These are phyloP conservation scores for Cubamyces lactineus DNA, from an alignment of 768 basidiomycete species.

Conservation along the genomic window DNA sequence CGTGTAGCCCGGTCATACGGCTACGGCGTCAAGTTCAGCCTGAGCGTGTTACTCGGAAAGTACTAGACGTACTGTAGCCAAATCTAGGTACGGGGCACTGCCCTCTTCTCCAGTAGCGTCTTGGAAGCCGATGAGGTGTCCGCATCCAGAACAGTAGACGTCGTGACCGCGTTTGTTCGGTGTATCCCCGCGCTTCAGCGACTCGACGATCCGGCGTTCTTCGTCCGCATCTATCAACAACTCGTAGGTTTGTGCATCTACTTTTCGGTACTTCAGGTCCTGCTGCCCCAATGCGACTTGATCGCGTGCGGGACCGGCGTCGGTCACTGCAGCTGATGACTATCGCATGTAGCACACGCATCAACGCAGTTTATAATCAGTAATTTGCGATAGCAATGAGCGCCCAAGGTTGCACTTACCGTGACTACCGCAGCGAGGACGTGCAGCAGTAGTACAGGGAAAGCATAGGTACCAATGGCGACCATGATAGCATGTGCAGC, in stretches of 20 bases:
- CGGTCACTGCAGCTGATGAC: not conserved
- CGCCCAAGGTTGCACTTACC: too few species aligned
- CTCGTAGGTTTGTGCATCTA: not conserved
- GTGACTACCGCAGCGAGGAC: not conserved
- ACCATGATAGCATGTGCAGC: not conserved
- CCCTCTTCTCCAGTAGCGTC: slow-evolving; percentile 10
- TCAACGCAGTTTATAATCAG: too few species aligned
- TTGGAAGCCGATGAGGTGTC: slow-evolving; percentile 10
- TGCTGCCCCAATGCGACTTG: not conserved
- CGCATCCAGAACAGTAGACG: slow-evolving; percentile 26
- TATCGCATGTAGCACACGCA: too few species aligned
- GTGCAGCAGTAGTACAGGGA: not conserved
- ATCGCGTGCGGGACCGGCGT: not conserved
- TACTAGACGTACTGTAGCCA: slow-evolving; percentile 7
- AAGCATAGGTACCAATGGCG: not conserved
- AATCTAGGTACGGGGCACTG: slow-evolving; percentile 6
- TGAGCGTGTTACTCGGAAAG: too few species aligned
- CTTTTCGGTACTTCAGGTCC: not conserved
- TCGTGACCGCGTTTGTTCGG: slow-evolving; percentile 23
- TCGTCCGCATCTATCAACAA: slow-evolving; percentile 13
- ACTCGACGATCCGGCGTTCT: slow-evolving; percentile 8
- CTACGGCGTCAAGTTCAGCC: not conserved
- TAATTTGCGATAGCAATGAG: too few species aligned
- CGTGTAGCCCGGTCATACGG: slow-evolving; percentile 10
- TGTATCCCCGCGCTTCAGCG: slow-evolving; percentile 8